Conservation (phyloP, 352 stramenopile species). For the Globisporangium barbulae region DNA sequence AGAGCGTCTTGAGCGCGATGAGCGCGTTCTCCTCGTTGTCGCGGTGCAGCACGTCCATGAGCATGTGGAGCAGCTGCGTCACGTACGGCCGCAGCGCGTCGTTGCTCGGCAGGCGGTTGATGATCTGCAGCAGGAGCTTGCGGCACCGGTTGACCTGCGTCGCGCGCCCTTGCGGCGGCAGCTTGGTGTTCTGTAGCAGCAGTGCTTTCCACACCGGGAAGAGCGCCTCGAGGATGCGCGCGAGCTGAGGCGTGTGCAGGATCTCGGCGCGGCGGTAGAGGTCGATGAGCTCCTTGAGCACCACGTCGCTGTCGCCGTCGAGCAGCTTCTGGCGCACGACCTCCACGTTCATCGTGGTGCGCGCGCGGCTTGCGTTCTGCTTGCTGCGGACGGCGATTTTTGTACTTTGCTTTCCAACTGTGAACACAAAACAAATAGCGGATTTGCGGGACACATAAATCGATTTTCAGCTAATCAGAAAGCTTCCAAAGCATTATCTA, state of each 20-base stretch:
- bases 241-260: slow-evolving; percentile 89
- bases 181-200: slow-evolving; percentile 79
- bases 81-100: slow-evolving; percentile 94
- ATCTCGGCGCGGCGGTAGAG: slow-evolving; percentile 86
- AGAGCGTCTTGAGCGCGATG: slow-evolving; percentile 94
- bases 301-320: slow-evolving; percentile 62
- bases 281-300: slow-evolving; percentile 84
- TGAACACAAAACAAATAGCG: slow-evolving; percentile 6
- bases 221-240: slow-evolving; percentile 88
- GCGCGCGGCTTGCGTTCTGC: background rate
- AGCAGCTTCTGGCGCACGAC: slow-evolving; percentile 84
- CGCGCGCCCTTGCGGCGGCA: slow-evolving; percentile 70
- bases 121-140: slow-evolving; percentile 93
- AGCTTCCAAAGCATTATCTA: no score
- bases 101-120: slow-evolving; percentile 94
- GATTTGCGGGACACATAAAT: background rate
- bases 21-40: slow-evolving; percentile 98
- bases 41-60: slow-evolving; percentile 91
- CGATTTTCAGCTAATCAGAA: slow-evolving; percentile 9
- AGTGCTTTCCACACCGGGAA: slow-evolving; percentile 89
- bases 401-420: background rate
- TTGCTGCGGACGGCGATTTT: slow-evolving; percentile 3
- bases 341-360: slow-evolving; percentile 79
- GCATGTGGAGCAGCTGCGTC: slow-evolving; percentile 86
- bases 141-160: slow-evolving; percentile 87